Base-by-base conservation (phyloP, 345 rosid species). In the Eucalyptus sp. region DNA sequence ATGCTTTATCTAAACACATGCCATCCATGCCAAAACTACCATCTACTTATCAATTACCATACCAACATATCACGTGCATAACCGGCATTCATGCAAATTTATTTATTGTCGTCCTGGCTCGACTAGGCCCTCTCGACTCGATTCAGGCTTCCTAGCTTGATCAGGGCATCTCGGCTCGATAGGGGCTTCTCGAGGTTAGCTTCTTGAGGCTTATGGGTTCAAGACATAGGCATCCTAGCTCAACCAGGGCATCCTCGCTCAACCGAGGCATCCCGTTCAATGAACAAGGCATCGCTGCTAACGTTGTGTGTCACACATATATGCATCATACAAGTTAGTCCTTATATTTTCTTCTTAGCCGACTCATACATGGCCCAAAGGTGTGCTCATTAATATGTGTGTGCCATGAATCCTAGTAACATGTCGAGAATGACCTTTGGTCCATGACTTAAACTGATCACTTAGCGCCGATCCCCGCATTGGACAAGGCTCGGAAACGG, bases 381-480 rank as follows among this genome's bases (percentile, higher is more conserved):
- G 54, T 2, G 0, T 51, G 54, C 54, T 51, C 54, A 51, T 51
- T 51, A 22, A 17, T 16, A 16, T 7, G 4, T 51, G 54, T 51
- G 54, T 51, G 54, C 54, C 54, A 7, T 51, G 54, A 51, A 17
- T 51, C 22, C 54, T 7, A 7, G 54, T 17, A 51, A 51, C 22
- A 51, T 51, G 7, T 51, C 0, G 2, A 8, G 54, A 51, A 51
- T 0, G 0, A 17, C 22, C 22, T 17, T 51, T 51, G 54, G 1
- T 51, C 0, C 0, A 8, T 51, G 22, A 51, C 0, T 51, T 51
- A 17, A 0, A 51, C 22, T 0, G 54, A 51, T 51, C 9, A 51
- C 54, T 17, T 51, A 51, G 54, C 22, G 0, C 2, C 8, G 0
- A 51, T 17, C 0, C 54, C 0, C 0, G 1, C 54, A 17, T 3